Conservation (phyloP, 345 rosid species). For the Salix suchowensis region DNA sequence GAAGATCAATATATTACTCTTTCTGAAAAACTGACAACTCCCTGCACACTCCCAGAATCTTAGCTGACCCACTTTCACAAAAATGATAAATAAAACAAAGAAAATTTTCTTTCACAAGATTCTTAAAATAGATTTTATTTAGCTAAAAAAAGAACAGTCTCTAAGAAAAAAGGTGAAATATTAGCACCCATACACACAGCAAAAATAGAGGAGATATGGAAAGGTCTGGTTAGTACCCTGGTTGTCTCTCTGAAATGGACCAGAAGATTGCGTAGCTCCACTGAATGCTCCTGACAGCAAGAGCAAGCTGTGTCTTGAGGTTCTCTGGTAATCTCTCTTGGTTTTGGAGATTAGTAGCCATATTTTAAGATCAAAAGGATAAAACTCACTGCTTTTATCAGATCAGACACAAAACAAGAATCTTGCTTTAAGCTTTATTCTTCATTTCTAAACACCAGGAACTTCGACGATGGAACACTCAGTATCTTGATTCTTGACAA, state of each 20-base stretch:
- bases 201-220: neutral
- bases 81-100: neutral
- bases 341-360: conserved; percentile 32
- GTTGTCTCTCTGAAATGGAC: conserved; percentile 70
- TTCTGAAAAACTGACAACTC: neutral
- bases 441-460: neutral
- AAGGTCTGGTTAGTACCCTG: conserved; percentile 49
- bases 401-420: neutral
- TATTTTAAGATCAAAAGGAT: conserved; percentile 7
- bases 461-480: neutral
- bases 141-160: neutral
- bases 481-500: neutral
- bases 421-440: neutral
- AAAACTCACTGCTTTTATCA: neutral
- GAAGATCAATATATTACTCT: neutral
- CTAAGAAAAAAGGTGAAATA: neutral
- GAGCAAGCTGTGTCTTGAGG: conserved; percentile 72
- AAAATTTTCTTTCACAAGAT: neutral
- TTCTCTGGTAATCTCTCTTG: conserved; percentile 42
- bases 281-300: conserved; percentile 73
- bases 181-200: neutral
- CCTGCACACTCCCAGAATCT: neutral
- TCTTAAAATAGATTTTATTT: neutral
- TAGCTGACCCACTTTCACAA: neutral
- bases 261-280: conserved; percentile 97